Evolutionary conservation across 2,329 filamentous ascomycete genomes (phyloP).

Genomic region (Fusarium falciforme): DNA sequence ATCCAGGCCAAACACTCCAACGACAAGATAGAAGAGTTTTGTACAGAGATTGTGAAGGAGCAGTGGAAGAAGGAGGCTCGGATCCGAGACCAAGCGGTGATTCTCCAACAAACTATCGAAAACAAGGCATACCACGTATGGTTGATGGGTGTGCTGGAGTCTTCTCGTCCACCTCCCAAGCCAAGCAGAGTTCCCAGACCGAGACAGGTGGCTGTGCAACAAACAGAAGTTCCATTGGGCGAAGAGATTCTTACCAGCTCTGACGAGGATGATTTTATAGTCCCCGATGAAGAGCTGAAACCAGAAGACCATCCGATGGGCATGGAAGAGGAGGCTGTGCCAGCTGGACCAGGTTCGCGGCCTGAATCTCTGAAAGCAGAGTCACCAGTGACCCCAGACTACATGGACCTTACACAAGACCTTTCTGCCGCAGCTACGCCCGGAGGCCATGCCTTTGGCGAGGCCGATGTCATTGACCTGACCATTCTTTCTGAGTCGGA

Average conservation of each 20-base stretch:
- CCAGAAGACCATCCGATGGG: conserved; percentile 9
- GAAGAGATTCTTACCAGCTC: conserved; percentile 65
- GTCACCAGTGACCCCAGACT: conserved; percentile 22
- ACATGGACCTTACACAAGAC: conserved; percentile 47
- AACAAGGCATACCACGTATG: conserved; percentile 67
- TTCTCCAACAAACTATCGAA: conserved; percentile 73
- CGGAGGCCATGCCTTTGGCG: neutral
- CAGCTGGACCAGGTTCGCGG: neutral
- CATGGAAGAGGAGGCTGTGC: neutral
- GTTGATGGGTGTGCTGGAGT: conserved; percentile 60
- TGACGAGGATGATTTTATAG: conserved; percentile 64
- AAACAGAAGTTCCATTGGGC: conserved; percentile 38
- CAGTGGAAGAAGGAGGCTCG: conserved; percentile 65
- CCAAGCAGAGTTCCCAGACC: conserved; percentile 39
- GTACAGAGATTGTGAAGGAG: conserved; percentile 62
- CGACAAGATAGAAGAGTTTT: conserved; percentile 66
- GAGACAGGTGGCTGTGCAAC: conserved; percentile 5
- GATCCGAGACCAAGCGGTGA: conserved; percentile 66
- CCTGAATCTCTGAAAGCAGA: conserved; percentile 36
- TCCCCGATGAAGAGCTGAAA: conserved; percentile 45
- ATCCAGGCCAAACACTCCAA: conserved; percentile 56
- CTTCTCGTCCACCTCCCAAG: conserved; percentile 54
- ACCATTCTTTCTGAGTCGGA: conserved; percentile 35
- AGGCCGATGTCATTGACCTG: conserved; percentile 40
- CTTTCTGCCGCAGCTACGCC: conserved; percentile 28